Conservation (phyloP, 2,329 filamentous ascomycete genomes). For the Diplodia mutila region DNA sequence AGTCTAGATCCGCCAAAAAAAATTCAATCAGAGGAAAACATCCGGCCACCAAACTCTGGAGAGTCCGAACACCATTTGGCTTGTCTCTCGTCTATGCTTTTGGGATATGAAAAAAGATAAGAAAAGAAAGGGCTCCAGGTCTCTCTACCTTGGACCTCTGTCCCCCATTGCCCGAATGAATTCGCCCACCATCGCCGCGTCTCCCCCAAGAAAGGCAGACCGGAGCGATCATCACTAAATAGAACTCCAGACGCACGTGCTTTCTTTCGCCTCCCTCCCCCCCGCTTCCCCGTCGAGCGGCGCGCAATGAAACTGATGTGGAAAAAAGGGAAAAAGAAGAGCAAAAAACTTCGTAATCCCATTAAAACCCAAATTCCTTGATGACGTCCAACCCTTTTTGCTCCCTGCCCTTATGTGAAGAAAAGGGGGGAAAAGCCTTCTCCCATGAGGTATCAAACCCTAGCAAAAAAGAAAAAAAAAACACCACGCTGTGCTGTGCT, state of each 20-base stretch:
- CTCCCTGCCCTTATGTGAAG: not conserved
- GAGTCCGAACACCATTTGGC: not conserved
- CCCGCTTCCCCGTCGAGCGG: not conserved
- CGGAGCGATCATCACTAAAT: not conserved
- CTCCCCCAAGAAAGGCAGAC: not conserved
- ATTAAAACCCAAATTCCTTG: not conserved
- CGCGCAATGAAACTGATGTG: not conserved
- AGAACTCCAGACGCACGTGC: not conserved
- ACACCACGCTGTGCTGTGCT: conserved; percentile 22
- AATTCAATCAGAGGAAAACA: not conserved
- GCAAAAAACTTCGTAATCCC: not conserved
- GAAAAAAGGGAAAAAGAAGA: not conserved
- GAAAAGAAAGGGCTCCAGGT: not conserved
- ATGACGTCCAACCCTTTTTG: not conserved
- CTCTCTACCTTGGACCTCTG: not conserved
- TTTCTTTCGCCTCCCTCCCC: not conserved
- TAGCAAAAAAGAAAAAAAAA: not conserved
- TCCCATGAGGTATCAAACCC: conserved; percentile 16
- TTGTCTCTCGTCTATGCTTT: not conserved
- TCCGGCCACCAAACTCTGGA: not conserved
- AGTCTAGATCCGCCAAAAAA: too few species aligned
- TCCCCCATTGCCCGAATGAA: not conserved
- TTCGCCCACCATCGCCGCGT: not conserved
- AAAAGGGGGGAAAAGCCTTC: not conserved
- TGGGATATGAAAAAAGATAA: not conserved